Conservation (phyloP, 202 grass and related monocot genomes). For the Zoysia matrella region DNA sequence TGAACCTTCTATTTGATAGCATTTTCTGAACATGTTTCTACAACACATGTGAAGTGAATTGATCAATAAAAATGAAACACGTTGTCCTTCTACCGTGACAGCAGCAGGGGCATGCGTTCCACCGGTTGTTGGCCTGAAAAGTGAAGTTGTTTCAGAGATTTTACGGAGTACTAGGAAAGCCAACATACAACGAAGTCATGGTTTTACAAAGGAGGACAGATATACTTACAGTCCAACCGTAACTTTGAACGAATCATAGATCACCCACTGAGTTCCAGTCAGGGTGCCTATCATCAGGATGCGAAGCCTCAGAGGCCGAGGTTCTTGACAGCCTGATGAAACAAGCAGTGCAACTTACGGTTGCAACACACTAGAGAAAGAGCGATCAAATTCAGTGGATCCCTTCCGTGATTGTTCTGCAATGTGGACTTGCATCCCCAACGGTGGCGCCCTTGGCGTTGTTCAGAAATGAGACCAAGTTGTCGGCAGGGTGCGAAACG, state of each 20-base stretch:
- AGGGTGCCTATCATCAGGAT: slow-evolving; percentile 94
- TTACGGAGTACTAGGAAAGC: no score
- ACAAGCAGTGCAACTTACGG: background rate
- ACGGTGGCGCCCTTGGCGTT: slow-evolving; percentile 68
- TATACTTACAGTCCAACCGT: slow-evolving; percentile 84
- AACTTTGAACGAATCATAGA: slow-evolving; percentile 97
- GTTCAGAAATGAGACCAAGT: slow-evolving; percentile 78
- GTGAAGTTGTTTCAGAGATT: no score
- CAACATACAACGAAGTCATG: background rate
- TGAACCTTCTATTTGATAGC: no score
- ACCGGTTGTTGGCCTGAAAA: no score
- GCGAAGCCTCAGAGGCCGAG: slow-evolving; percentile 77
- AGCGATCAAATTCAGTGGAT: background rate
- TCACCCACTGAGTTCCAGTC: slow-evolving; percentile 81
- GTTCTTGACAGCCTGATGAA: slow-evolving; percentile 79
- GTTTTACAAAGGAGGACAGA: background rate
- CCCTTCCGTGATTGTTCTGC: background rate
- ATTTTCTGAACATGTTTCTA: no score
- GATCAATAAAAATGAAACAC: no score
- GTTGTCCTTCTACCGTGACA: no score
- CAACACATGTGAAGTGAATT: no score
- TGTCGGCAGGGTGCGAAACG: slow-evolving; percentile 74
- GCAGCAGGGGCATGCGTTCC: no score
- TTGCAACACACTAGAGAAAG: background rate
- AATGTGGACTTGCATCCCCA: slow-evolving; percentile 47